Conservation (phyloP, 352 stramenopile genomes). For the Globisporangium echinulatum region DNA sequence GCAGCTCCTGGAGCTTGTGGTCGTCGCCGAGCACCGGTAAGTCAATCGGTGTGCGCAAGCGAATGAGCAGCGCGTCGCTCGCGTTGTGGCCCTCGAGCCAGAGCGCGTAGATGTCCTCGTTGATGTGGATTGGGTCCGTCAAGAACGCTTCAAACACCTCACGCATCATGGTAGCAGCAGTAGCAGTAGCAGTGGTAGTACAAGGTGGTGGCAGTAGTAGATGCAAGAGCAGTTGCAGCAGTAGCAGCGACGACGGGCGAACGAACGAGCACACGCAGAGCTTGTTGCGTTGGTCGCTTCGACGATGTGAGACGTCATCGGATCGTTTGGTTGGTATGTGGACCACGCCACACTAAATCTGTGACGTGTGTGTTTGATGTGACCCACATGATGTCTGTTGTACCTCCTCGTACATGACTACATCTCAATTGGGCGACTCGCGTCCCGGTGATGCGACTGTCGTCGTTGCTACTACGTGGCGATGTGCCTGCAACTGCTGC, state of each 20-base stretch:
- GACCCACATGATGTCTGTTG: background rate
- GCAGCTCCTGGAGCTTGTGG: conserved; percentile 50
- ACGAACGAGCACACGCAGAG: background rate
- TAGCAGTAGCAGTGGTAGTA: background rate
- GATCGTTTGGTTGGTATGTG: no score
- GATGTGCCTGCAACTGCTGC: background rate
- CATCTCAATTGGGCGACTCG: background rate
- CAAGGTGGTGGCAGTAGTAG: no score
- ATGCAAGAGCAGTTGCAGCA: background rate
- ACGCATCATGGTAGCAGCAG: conserved; percentile 29
- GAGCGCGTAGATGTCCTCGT: conserved; percentile 70
- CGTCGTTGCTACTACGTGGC: background rate
- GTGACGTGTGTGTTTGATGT: background rate
- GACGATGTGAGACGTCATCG: no score
- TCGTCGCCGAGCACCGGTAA: conserved; percentile 49
- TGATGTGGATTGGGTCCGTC: conserved; percentile 72
- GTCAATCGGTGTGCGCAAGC: conserved; percentile 36
- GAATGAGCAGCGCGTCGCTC: conserved; percentile 41
- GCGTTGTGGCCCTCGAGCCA: conserved; percentile 75
- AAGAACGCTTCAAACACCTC: conserved; percentile 81
- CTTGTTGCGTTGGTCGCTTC: background rate
- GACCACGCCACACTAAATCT: no score
- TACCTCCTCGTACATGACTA: background rate
- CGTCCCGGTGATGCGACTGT: background rate
- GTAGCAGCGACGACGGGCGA: background rate